Base-by-base conservation (phyloP, 2,329 filamentous ascomycete species). In the Alternaria atra region DNA sequence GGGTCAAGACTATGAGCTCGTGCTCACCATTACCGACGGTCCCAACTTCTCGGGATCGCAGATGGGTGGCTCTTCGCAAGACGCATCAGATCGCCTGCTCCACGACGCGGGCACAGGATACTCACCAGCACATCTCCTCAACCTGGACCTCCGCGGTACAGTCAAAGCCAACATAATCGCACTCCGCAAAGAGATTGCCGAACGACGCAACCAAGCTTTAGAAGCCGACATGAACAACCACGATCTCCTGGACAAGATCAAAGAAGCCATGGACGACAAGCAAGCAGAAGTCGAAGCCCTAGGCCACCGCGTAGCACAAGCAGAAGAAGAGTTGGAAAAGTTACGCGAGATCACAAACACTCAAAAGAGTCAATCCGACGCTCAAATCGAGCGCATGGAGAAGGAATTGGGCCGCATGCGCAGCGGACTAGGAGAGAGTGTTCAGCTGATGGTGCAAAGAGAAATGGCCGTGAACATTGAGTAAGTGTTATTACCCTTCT, bases 311-410 rank as follows among this genome's bases (percentile, higher is more conserved):
- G 91, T 97, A 46, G 88, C 92, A 34, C 92, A 92, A 17, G 94
- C 94, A 0, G 91, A 97, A 77, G 92, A 97, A 73, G 94, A 97
- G 76, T 96, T 97, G 75, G 93, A 97, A 74, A 93, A 92, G 80
- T 94, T 93, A 20, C 94, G 94, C 75, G 95, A 97, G 64, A 87
- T 88, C 60, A 94, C 91, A 7, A 91, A 87, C 46, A 92, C 93
- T 17, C 93, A 97, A 77, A 96, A 96, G 81, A 87, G 94, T 76
- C 90, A 90, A 7, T 92, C 90, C 2, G 95, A 98, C 76, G 89
- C 94, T 8, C 94, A 98, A 78, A 97, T 99, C 72, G 95, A 99
- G 80, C 95, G 95, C 83, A 96, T 97, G 90, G 95, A 99, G 81
- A 97, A 97, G 80, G 94, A 99, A 78, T 83, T 99, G n/a, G 91